Base-by-base conservation (phyloP, 2,329 filamentous ascomycete genomes). In the Trichoderma koningii region DNA sequence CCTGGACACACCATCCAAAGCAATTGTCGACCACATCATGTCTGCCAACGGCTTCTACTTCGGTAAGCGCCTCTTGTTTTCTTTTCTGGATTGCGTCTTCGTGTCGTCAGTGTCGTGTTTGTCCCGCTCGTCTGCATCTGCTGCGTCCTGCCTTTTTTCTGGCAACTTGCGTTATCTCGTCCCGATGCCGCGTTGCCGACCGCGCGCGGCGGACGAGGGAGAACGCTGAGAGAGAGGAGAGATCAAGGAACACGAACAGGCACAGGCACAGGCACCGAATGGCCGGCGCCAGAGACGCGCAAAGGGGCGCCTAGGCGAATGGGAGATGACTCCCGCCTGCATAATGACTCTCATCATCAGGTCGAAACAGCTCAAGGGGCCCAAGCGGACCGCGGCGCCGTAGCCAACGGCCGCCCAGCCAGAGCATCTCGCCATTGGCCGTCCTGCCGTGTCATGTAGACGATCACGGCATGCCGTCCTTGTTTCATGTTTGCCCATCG, bases 361-460 rank as follows among this genome's bases (percentile, higher is more conserved):
- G 59, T 53, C 50, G 59, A 62, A 53, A 62, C 38, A 19, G 51
- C 52, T 53, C 48, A 62, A 62, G 59, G 48, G 55, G 50, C 41
- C 56, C 30, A 41, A 53, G 55, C 50, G 42, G 50, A 50, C 42
- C 48, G 21, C 30, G 38, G 45, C 30, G 57, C 34, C 57, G 47
- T 34, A 62, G 26, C 17, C 48, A 51, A 30, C 23, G 28, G 28
- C 15, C 5, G 48, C 48, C 48, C 45, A 62, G 38, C 50, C 50
- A 47, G 41, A 28, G 26, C 38, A 55, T 55, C 55, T 71, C 67
- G 64, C 67, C 71, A 70, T 70, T 67, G 66, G 66, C 64, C 69
- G 67, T 73, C 63, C 68, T 71, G 70, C 63, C 56, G 51, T 48
- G 59, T 74, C 72, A 74, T 73, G 68, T 72, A 71, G 68, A 74